Conservation (phyloP, 805 yeast genomes). For the Candida ficus region DNA sequence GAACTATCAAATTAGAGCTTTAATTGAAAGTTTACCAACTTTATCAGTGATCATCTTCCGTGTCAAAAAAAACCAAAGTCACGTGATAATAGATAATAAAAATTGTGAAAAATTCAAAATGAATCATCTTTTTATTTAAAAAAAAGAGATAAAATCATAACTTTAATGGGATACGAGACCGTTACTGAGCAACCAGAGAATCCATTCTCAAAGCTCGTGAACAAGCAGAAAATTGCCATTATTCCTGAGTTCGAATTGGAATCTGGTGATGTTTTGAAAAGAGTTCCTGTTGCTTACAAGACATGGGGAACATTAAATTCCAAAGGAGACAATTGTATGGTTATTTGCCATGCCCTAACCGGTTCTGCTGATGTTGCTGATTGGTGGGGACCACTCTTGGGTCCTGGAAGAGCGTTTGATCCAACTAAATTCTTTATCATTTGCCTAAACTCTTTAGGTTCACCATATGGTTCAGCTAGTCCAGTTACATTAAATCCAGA, state of each 20-base stretch:
- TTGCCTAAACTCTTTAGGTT: constrained; percentile 89
- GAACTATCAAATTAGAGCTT: too few species aligned
- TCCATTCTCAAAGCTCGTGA: constrained; percentile 64
- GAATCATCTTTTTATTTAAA: too few species aligned
- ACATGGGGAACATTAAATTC: constrained; percentile 88
- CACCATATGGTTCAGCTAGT: constrained; percentile 94
- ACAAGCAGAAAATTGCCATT: constrained; percentile 72
- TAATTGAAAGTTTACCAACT: too few species aligned
- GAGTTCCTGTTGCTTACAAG: constrained; percentile 92
- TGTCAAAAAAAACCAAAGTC: too few species aligned
- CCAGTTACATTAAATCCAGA: constrained; percentile 81
- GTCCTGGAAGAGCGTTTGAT: constrained; percentile 83
- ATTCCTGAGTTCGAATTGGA: constrained; percentile 74
- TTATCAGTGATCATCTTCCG: too few species aligned
- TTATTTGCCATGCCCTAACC: constrained; percentile 94
- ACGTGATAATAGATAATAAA: too few species aligned
- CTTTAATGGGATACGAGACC: constrained; percentile 6
- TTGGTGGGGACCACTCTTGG: constrained; percentile 98
- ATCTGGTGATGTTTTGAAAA: constrained; percentile 65
- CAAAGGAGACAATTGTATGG: constrained; percentile 66
- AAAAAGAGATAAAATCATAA: too few species aligned
- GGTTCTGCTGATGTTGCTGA: constrained; percentile 94
- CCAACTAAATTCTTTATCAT: constrained; percentile 81
- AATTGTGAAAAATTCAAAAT: too few species aligned
- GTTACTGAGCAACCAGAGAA: constrained; percentile 45